These are phyloP conservation scores for Pyrenophora teres DNA, from an alignment of 2,329 filamentous ascomycete species.

Conservation along the genomic window DNA sequence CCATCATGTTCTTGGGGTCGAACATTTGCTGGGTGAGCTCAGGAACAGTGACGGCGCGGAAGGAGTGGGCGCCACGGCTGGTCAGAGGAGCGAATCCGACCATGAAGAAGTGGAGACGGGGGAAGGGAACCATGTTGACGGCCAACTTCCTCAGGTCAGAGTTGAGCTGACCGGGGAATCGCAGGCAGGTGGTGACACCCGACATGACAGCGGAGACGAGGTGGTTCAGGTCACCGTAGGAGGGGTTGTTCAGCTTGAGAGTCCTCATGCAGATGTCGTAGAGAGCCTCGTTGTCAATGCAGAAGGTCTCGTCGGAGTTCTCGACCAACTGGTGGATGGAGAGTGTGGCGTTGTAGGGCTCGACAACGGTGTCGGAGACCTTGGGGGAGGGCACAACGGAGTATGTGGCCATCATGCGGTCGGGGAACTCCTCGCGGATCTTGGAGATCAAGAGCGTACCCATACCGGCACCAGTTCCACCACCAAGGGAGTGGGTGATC, in stretches of 20 bases:
- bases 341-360: slow-evolving; percentile 99
- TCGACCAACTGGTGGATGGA: slow-evolving; percentile 99
- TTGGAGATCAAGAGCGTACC: slow-evolving; percentile 99
- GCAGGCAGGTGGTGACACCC: slow-evolving; percentile 95
- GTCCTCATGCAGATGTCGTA: slow-evolving; percentile 99
- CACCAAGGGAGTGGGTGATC: slow-evolving; percentile 99
- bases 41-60: slow-evolving; percentile 96
- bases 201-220: slow-evolving; percentile 99
- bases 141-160: slow-evolving; percentile 99
- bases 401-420: slow-evolving; percentile 99
- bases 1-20: slow-evolving; percentile 99
- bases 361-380: slow-evolving; percentile 99
- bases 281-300: slow-evolving; percentile 99
- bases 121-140: slow-evolving; percentile 99
- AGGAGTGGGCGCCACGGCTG: slow-evolving; percentile 86
- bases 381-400: slow-evolving; percentile 98
- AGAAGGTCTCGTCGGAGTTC: slow-evolving; percentile 99
- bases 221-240: slow-evolving; percentile 99
- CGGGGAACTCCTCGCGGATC: slow-evolving; percentile 99
- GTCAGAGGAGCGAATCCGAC: slow-evolving; percentile 99
- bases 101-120: slow-evolving; percentile 99
- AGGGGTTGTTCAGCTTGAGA: slow-evolving; percentile 97
- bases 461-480: slow-evolving; percentile 99
- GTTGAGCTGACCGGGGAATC: slow-evolving; percentile 99
- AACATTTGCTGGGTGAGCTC: slow-evolving; percentile 99